These are phyloP conservation scores for Solanum lignicaule DNA, from an alignment of 257 asterid genomes.

Conservation along the genomic window DNA sequence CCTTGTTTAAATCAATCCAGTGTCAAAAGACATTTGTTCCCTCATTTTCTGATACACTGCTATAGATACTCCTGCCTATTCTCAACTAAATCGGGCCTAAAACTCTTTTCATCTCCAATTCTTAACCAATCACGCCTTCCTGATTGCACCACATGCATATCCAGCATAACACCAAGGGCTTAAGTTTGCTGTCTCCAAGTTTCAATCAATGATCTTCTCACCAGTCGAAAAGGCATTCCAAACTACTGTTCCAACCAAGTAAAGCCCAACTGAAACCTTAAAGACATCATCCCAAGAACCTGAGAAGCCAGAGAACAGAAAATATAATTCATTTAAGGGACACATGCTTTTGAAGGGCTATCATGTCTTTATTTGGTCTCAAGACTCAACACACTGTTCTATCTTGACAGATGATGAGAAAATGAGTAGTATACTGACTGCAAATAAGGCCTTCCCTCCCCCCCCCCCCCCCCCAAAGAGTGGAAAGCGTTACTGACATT, in stretches of 20 bases:
- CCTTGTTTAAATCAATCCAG: neutral
- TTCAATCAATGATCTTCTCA: slow-evolving; percentile 54
- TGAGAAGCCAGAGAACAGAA: slow-evolving; percentile 9
- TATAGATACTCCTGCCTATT: neutral
- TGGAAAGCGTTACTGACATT: neutral
- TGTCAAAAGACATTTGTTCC: neutral
- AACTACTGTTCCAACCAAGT: slow-evolving; percentile 65
- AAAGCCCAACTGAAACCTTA: slow-evolving; percentile 70
- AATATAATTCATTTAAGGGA: neutral
- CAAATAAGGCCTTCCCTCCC: neutral
- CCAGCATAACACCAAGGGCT: neutral
- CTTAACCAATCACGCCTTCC: neutral
- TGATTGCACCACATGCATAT: neutral
- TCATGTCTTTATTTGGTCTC: neutral
- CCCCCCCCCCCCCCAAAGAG: neutral
- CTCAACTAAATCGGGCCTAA: neutral
- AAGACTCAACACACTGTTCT: neutral
- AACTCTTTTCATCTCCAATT: neutral
- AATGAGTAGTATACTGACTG: neutral
- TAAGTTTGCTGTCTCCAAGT: neutral
- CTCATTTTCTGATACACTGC: neutral
- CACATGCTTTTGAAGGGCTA: neutral
- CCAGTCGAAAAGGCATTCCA: slow-evolving; percentile 90
- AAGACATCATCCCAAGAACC: slow-evolving; percentile 88
- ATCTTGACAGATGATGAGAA: neutral